Percentiles rank a stretch among this genome's conserved stretches.
phyloP scores from a whole-genome alignment of 73 alveolate species.

The Paramecium sonneborni region DNA sequence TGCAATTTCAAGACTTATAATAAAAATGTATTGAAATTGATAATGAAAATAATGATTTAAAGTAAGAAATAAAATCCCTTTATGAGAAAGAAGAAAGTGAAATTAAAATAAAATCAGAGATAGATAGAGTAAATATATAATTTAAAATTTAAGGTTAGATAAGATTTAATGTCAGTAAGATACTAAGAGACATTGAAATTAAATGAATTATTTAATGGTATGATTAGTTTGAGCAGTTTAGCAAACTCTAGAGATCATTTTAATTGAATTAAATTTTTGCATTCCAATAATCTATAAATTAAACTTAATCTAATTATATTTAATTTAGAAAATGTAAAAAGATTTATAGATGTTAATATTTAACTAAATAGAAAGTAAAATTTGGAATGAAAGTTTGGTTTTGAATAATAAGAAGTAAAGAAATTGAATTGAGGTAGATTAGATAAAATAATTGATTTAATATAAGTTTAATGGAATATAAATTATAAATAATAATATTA shows the following conservation, averaged over 20 bases:
- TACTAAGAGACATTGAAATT: conserved; percentile 13
- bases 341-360: too few relatives aligned
- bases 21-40: neutral
- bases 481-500: neutral
- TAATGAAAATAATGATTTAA: neutral
- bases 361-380: too few relatives aligned
- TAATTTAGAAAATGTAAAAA: too few relatives aligned
- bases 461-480: neutral
- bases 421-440: too few relatives aligned
- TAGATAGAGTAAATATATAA: conserved; percentile 31
- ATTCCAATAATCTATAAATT: neutral
- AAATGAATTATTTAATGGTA: conserved; percentile 16
- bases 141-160: neutral
- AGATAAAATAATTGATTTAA: too few relatives aligned
- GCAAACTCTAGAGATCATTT: conserved; percentile 32
- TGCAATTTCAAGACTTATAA: neutral
- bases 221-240: neutral
- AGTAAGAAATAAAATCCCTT: neutral
- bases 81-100: conserved; percentile 45
- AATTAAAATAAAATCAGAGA: conserved; percentile 28
- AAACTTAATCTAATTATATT: neutral
- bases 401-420: too few relatives aligned
- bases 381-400: too few relatives aligned
- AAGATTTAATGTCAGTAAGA: conserved; percentile 51
- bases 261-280: neutral